Evolutionary conservation across 164 flowering plant species (phyloP).

Genomic region (Magnolia changhungtana): DNA sequence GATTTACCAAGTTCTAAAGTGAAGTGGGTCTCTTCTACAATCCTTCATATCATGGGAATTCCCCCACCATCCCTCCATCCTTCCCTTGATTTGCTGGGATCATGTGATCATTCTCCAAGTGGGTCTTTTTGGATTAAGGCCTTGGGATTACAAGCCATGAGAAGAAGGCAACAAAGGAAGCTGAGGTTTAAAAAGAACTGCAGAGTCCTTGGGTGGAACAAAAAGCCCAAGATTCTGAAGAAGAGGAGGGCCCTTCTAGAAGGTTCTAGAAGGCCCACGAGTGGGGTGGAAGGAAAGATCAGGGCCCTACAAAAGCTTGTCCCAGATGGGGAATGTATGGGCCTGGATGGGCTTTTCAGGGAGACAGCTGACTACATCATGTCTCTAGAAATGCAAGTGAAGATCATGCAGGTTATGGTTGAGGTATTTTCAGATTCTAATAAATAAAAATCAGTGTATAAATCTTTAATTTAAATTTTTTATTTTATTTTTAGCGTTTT

Average conservation of each 20-base stretch:
- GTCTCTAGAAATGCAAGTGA: constrained; percentile 55
- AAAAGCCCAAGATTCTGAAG: not conserved
- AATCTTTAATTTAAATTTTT: not conserved
- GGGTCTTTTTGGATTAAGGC: constrained; percentile 19
- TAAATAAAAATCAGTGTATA: not conserved
- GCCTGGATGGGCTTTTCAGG: constrained; percentile 57
- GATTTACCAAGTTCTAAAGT: constrained; percentile 1
- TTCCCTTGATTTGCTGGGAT: constrained; percentile 15
- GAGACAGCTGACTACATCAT: constrained; percentile 74
- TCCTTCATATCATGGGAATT: constrained; percentile 30
- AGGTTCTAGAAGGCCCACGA: constrained; percentile 22
- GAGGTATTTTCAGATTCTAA: constrained; percentile 23
- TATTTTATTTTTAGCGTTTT: not conserved
- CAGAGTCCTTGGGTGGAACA: not conserved
- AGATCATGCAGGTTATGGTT: constrained; percentile 62
- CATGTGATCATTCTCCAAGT: constrained; percentile 5
- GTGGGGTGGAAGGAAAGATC: constrained; percentile 36
- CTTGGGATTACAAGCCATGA: constrained; percentile 15
- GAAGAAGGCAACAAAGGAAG: constrained; percentile 15
- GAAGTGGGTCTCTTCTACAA: constrained; percentile 16
- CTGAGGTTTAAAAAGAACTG: not conserved
- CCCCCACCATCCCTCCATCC: constrained; percentile 16
- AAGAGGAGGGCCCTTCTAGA: constrained; percentile 13
- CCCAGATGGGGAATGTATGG: constrained; percentile 44
- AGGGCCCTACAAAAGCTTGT: constrained; percentile 55